Evolutionary conservation across 305 asterid species (phyloP), one percentile per base, ranked within the genome.

Genomic region (Lippia alba): DNA sequence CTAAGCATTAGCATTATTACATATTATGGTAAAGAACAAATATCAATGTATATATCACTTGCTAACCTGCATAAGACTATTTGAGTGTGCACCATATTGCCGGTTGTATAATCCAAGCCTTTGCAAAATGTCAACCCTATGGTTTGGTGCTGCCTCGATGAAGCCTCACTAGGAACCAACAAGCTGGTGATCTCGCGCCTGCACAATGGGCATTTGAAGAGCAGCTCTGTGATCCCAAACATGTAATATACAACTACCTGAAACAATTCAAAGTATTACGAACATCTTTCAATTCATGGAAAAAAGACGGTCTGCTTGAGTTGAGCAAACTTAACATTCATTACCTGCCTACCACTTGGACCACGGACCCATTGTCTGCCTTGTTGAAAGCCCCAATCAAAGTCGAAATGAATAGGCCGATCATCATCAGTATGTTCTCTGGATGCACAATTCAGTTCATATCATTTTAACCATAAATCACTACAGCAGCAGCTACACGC

Each of bases 351-450:
- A 73, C 99, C 99, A 76, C 99, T 92, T 80, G 85, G 79, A 44
- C 99, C 99, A 71, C 99, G 97, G 19, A 97, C 99, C 99, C 98
- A 94, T 75, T 94, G 99, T 71, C 99, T 81, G 64, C 99, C 98
- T 75, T 94, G 98, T 79, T 86, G 92, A 69, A 92, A 94, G 49
- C 99, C 99, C 99, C 99, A 94, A 78, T 94, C 99, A 78, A 91
- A 94, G 87, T 94, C 99, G 17, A 90, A 98, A 67, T 98, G 98
- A 72, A 94, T 92, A 41, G 98, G 99, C 54, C 99, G 98, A 81
- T 94, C 99, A 74, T 94, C 99, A n/a, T 90, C 97, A 60, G 98
- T 76, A 80, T 91, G 98, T 8, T 88, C 96, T 78, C 99, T 88
- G 39, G 99, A 63, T 17, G 68, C 44, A 44, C 56, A 64, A 62